Evolutionary conservation across 371 early-diverging fungal species (phyloP), one percentile per base, ranked within the genome.

Genomic region (Mortierella sp.): DNA sequence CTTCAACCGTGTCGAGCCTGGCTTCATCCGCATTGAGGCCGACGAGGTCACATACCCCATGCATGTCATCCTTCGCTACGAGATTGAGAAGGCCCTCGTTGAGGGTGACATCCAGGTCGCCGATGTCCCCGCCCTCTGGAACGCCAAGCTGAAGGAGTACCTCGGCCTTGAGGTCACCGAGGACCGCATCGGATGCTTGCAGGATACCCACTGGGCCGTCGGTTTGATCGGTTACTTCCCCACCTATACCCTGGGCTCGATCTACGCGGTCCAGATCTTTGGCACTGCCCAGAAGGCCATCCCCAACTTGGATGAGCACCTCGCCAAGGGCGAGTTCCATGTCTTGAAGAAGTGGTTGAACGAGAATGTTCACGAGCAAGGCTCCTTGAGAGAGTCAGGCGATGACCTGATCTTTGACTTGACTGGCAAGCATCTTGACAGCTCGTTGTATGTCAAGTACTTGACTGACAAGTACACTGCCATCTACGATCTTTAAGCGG

Each of bases 11-110:
- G 78, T 80, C 70, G 80, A 89, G 75, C 82, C 89, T 19, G 87
- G 89, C 21, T 81, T 83, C 67, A 89, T 89, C 82, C 88, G 89
- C 43, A 74, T 89, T 11, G 89, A 86, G 55, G 89, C 89, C 28
- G 89, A 89, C 54, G 89, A 89, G 71, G 82, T 89, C 9, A 89
- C 89, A 53, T 89, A 89, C 71, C 84, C 85, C 31, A 54, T 89
- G 73, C 89, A 89, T 48, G 51, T 89, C 19, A 69, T 89, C 43
- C 76, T 89, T 26, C 89, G 89, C 46, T 89, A 82, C 51, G 89
- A 89, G 76, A 81, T 89, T 37, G 89, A 89, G 74, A 76, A 75
- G 77, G 81, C 81, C 5, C 69, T 89, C 28, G 61, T 89, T 37
- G 88, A 88, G 28, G 87, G 87, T 14, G 77, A 77, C 11, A 75